A percentile compares a stretch with the other conserved stretches of the same genome.
Conservation (phyloP, 2,329 filamentous ascomycete genomes). For the Penicillium aurantiogriseum region DNA sequence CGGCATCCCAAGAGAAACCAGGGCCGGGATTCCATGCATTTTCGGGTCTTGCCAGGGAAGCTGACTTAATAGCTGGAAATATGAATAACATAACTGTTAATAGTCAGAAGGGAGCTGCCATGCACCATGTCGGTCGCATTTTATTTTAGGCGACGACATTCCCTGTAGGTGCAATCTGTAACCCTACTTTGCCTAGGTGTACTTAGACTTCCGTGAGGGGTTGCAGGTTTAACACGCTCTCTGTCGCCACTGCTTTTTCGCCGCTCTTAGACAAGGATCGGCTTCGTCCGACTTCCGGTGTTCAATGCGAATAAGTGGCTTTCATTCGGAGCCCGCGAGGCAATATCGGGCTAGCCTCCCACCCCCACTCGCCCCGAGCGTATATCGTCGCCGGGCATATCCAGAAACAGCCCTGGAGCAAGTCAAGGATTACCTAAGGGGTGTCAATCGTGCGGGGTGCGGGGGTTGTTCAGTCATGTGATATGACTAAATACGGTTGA, state of each 20-base stretch:
- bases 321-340: neutral
- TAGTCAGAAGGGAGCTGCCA: neutral
- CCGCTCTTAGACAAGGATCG: neutral
- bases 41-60: no score
- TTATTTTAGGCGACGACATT: neutral
- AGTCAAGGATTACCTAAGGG: neutral
- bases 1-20: no score
- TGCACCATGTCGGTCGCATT: neutral
- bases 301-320: no score
- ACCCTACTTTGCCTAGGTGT: neutral
- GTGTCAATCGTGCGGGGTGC: neutral
- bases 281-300: neutral
- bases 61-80: neutral
- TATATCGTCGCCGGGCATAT: neutral
- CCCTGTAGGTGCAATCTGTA: neutral
- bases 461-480: neutral
- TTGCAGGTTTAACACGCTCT: neutral
- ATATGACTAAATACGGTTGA: neutral
- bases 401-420: constrained; percentile 3
- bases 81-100: neutral
- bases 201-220: neutral
- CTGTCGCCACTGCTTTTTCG: constrained; percentile 1
- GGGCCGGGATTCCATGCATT: no score
- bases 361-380: neutral
- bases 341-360: neutral